A percentile compares a stretch with the other conserved stretches of the same genome.
Conservation (phyloP, 169 alveolate species). For the Cryptosporidium tyzzeri region DNA sequence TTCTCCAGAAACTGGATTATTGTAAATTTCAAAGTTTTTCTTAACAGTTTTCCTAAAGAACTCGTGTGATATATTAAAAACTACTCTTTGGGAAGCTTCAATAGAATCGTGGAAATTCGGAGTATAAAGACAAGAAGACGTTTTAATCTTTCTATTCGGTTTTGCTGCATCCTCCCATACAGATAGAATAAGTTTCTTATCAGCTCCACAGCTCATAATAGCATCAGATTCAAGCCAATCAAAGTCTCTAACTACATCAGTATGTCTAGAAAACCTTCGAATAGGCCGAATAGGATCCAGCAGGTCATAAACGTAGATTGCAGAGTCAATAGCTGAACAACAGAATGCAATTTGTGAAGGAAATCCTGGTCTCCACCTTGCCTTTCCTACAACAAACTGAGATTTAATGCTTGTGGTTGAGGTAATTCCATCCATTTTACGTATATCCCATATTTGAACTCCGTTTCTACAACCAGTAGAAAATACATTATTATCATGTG, state of each 20-base stretch:
- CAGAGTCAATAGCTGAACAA: constrained; percentile 60
- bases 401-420: constrained; percentile 30
- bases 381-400: constrained; percentile 47
- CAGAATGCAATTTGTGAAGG: constrained; percentile 66
- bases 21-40: not conserved
- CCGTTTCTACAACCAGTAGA: constrained; percentile 67
- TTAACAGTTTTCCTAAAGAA: not conserved
- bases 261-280: constrained; percentile 43
- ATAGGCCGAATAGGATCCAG: constrained; percentile 49
- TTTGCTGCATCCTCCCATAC: constrained; percentile 31
- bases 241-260: constrained; percentile 70
- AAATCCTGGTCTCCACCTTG: constrained; percentile 66
- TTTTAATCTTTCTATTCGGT: not conserved
- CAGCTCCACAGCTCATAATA: constrained; percentile 50
- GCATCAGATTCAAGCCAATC: constrained; percentile 74
- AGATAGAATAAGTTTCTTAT: constrained; percentile 45
- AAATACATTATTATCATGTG: constrained; percentile 62
- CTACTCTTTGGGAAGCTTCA: constrained; percentile 31
- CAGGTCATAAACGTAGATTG: constrained; percentile 42
- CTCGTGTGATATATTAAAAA: constrained; percentile 39
- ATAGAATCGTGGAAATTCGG: constrained; percentile 3
- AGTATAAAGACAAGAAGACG: constrained; percentile 1
- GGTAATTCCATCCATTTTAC: constrained; percentile 57
- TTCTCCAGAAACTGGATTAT: not conserved
- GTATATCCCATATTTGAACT: constrained; percentile 59